Evolutionary conservation across 805 yeast species (phyloP).

Genomic region (Barnettozyma sp.): DNA sequence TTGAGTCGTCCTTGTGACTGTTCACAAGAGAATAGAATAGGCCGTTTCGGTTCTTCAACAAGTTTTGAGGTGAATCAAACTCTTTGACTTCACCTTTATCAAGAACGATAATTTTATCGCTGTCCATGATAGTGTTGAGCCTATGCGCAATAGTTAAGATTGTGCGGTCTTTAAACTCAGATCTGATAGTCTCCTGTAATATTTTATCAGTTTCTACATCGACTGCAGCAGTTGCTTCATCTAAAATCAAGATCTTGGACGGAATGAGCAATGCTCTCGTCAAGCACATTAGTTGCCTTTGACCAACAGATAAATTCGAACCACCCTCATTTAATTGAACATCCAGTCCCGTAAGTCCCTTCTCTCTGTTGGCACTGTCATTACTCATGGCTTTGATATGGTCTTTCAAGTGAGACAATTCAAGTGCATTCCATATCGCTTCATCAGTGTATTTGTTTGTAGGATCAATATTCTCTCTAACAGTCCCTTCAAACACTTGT

Average conservation of each 20-base stretch:
- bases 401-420: conserved; percentile 52
- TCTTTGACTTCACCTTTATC: conserved; percentile 73
- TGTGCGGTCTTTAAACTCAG: conserved; percentile 68
- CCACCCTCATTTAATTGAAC: conserved; percentile 61
- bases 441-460: conserved; percentile 44
- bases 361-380: conserved; percentile 27
- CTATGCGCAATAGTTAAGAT: conserved; percentile 83
- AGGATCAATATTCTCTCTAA: conserved; percentile 60
- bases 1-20: conserved; percentile 29
- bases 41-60: conserved; percentile 59
- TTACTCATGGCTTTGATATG: conserved; percentile 32
- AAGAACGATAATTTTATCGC: conserved; percentile 68
- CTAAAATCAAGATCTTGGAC: conserved; percentile 59
- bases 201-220: conserved; percentile 79
- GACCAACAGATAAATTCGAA: conserved; percentile 66
- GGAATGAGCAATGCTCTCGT: conserved; percentile 69
- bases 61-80: conserved; percentile 62
- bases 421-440: conserved; percentile 48
- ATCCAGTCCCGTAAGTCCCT: conserved; percentile 48
- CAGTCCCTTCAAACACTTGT: conserved; percentile 58
- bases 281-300: conserved; percentile 73
- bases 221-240: conserved; percentile 87
- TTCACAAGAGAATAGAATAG: conserved; percentile 75
- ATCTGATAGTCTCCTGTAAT: conserved; percentile 70
- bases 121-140: conserved; percentile 74